Evolutionary conservation across 768 basidiomycete species (phyloP).

Genomic region (Boletellus emodensis): DNA sequence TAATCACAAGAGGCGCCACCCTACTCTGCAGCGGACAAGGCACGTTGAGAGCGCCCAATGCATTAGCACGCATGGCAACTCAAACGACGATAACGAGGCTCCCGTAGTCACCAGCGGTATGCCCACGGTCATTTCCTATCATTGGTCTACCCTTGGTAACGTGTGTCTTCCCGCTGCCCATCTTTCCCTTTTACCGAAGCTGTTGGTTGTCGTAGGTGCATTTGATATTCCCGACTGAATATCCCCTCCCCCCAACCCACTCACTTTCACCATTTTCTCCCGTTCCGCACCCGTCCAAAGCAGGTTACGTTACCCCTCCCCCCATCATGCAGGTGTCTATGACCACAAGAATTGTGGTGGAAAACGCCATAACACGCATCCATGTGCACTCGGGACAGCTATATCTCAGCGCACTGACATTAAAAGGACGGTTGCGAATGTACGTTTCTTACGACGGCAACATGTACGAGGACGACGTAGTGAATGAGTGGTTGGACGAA

Average conservation of each 20-base stretch:
- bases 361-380: constrained; percentile 20
- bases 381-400: constrained; percentile 43
- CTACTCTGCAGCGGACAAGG: constrained; percentile 26
- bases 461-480: constrained; percentile 38
- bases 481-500: constrained; percentile 48
- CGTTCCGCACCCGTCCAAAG: constrained; percentile 9
- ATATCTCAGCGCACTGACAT: constrained; percentile 40
- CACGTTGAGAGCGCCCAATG: not conserved
- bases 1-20: not conserved
- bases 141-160: constrained; percentile 29
- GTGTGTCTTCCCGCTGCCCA: constrained; percentile 24
- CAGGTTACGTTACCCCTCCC: too few species aligned
- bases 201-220: constrained; percentile 12
- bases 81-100: not conserved
- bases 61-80: not conserved
- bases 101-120: constrained; percentile 1
- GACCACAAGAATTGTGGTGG: constrained; percentile 12
- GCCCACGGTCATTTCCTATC: constrained; percentile 3
- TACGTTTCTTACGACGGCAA: constrained; percentile 41
- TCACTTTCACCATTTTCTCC: constrained; percentile 5
- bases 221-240: too few species aligned
- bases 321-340: not conserved
- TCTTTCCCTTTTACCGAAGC: constrained; percentile 34
- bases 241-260: too few species aligned
- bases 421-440: constrained; percentile 31